Evolutionary conservation across 1,284 basidiomycete species (phyloP).

Genomic region (Puccinia hordei): DNA sequence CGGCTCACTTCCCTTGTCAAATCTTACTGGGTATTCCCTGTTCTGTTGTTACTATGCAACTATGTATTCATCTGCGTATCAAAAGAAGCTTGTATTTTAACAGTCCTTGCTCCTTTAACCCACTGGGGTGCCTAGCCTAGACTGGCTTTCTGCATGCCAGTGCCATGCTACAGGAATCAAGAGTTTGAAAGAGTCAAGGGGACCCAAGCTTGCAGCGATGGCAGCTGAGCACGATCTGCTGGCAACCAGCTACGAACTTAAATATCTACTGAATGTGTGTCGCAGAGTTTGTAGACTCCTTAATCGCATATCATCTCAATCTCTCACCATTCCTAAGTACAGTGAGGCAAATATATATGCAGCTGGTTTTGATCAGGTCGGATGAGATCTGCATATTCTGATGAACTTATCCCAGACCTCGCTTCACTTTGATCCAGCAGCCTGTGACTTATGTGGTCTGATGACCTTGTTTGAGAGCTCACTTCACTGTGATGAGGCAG

Average conservation of each 20-base stretch:
- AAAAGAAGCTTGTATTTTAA: constrained; percentile 27
- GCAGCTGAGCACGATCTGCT: not conserved
- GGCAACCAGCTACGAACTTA: not conserved
- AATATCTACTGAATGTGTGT: not conserved
- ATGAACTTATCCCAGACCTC: not conserved
- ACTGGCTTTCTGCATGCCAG: not conserved
- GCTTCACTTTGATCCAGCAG: not conserved
- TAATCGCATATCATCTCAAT: constrained; percentile 9
- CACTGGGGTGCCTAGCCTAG: not conserved
- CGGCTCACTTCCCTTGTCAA: constrained; percentile 43
- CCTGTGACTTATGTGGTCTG: not conserved
- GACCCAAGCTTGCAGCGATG: not conserved
- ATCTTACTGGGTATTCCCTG: constrained; percentile 17
- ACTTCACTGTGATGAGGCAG: not conserved
- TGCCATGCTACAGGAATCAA: not conserved
- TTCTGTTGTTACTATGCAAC: constrained; percentile 22
- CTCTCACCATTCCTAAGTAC: not conserved
- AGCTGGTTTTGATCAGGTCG: not conserved
- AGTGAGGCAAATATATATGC: not conserved
- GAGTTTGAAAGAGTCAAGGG: not conserved
- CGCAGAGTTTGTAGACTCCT: not conserved
- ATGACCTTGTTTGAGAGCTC: constrained; percentile 5
- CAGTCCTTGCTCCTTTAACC: constrained; percentile 9
- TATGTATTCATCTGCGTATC: constrained; percentile 18
- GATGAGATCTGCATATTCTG: not conserved